Base-by-base conservation (phyloP, 129 eudicot species). In the Ambrosia trifida region DNA sequence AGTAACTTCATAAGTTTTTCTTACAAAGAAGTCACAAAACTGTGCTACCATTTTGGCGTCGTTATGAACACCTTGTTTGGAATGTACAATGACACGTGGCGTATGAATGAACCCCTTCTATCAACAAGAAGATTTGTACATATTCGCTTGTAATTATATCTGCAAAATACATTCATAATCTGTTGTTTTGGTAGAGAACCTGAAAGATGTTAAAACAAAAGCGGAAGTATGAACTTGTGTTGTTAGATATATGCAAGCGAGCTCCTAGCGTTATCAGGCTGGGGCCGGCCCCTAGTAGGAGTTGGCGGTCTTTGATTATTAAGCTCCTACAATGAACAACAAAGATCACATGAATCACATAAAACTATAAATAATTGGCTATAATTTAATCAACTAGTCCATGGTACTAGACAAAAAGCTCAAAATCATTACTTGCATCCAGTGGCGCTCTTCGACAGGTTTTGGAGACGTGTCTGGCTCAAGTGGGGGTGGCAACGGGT, bases 291-390 rank as follows among this genome's bases (percentile, higher is more conserved):
- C 61, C 96, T 75, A 2, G 95, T 92, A 66, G 98, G 98, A 51
- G 98, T 92, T 32, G 98, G 98, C 17, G 98, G 98, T 74, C 98
- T 81, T 85, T 92, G 98, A 59, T 86, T 89, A 78, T 92, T 92
- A 53, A 92, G 95, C 66, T 92, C 98, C 98, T 92, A 74, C 81
- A 84, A 36, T 36, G 40, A 41, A 64, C 47, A 0, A 36, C 47
- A 73, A 49, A 44, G 44, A 71, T 40, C 66, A 71, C 9, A 71
- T 41, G 67, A 49, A 64, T 38, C 33, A 74, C 33, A 24, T 24
- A 64, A 24, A 16, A 40, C 20, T 33, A 7, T 33, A 33, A n/a
- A 61, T 14, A 33, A n/a, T 14, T n/a, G 46, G 66, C 28, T 18
- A 17, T 17, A 5, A 6, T 7, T 19, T 19, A 3, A 8, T 9